phyloP scores from a whole-genome alignment of 225 moss, liverwort and hornwort genomes.

The Sphagnum contortum region DNA sequence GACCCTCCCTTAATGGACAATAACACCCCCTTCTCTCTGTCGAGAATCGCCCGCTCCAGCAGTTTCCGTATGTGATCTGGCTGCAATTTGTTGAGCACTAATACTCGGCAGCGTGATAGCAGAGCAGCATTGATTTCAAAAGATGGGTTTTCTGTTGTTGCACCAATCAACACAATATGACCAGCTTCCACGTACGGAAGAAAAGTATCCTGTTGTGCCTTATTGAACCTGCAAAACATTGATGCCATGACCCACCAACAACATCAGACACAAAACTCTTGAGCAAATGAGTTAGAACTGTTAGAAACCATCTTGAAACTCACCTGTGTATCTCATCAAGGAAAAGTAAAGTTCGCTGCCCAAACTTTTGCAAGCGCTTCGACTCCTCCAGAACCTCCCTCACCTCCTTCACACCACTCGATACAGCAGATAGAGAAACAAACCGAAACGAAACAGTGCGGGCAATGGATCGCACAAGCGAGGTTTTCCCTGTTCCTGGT shows the following conservation, averaged over 20 bases:
- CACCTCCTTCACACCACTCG: constrained; percentile 73
- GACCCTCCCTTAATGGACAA: constrained; percentile 38
- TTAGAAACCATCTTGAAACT: not conserved
- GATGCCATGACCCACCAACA: too few relatives aligned
- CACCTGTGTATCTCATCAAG: constrained; percentile 85
- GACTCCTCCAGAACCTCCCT: constrained; percentile 70
- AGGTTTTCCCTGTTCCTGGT: constrained; percentile 86
- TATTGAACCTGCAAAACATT: constrained; percentile 44
- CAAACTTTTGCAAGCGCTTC: constrained; percentile 40
- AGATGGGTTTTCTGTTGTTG: constrained; percentile 83
- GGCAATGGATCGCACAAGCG: constrained; percentile 75
- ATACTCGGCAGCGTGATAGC: constrained; percentile 60
- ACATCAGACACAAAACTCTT: too few relatives aligned
- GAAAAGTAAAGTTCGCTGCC: constrained; percentile 65
- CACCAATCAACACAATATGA: constrained; percentile 75
- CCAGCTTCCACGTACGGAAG: constrained; percentile 77
- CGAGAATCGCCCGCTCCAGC: constrained; percentile 48
- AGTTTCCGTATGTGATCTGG: constrained; percentile 56
- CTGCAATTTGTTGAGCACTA: constrained; percentile 64
- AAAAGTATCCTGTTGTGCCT: constrained; percentile 76
- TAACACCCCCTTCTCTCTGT: constrained; percentile 61
- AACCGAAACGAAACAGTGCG: constrained; percentile 47
- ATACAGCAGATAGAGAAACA: constrained; percentile 66
- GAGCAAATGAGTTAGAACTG: too few relatives aligned
- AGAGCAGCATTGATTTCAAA: constrained; percentile 82